Percentiles rank a stretch among this genome's conserved stretches.
phyloP scores from a whole-genome alignment of 805 yeast species.

The Wickerhamiella spandovensis region DNA sequence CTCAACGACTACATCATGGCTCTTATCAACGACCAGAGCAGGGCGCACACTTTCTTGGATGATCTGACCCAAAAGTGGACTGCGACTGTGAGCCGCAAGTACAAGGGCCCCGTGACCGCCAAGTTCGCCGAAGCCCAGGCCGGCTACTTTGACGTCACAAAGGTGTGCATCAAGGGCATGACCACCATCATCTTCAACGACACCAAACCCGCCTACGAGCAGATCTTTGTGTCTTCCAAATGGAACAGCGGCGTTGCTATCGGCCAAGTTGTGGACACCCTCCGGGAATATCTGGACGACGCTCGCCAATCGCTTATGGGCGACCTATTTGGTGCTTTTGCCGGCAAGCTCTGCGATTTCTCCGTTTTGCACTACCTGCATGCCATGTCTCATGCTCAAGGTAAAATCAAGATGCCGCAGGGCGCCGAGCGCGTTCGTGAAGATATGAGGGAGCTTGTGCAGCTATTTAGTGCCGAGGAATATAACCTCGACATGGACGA shows the following conservation, averaged over 20 bases:
- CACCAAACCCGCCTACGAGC: slow-evolving; percentile 44
- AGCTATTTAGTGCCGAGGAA: slow-evolving; percentile 35
- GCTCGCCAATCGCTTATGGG: slow-evolving; percentile 39
- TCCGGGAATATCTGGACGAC: slow-evolving; percentile 62
- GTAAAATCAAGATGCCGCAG: slow-evolving; percentile 27
- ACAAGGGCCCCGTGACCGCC: slow-evolving; percentile 44
- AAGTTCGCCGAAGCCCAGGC: slow-evolving; percentile 55
- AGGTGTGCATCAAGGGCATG: slow-evolving; percentile 43
- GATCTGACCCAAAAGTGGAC: slow-evolving; percentile 54
- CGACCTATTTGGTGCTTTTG: slow-evolving; percentile 40
- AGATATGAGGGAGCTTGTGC: slow-evolving; percentile 47
- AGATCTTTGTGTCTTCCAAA: slow-evolving; percentile 42
- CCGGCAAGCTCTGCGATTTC: slow-evolving; percentile 42
- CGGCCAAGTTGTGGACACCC: slow-evolving; percentile 52
- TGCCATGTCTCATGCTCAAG: slow-evolving; percentile 32
- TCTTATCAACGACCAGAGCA: slow-evolving; percentile 70
- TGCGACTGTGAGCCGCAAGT: slow-evolving; percentile 51
- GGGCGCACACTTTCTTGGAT: slow-evolving; percentile 55
- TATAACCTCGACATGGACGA: slow-evolving; percentile 21
- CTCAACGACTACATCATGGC: slow-evolving; percentile 70
- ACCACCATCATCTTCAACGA: slow-evolving; percentile 59
- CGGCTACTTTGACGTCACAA: slow-evolving; percentile 64
- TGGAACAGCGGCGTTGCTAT: slow-evolving; percentile 58
- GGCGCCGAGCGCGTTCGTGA: slow-evolving; percentile 39
- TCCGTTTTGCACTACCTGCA: slow-evolving; percentile 37